A percentile compares a stretch with the other conserved stretches of the same genome.
Evolutionary conservation across 148 eudicot genomes (phyloP).

Genomic region (Fagopyrum homotropicum): DNA sequence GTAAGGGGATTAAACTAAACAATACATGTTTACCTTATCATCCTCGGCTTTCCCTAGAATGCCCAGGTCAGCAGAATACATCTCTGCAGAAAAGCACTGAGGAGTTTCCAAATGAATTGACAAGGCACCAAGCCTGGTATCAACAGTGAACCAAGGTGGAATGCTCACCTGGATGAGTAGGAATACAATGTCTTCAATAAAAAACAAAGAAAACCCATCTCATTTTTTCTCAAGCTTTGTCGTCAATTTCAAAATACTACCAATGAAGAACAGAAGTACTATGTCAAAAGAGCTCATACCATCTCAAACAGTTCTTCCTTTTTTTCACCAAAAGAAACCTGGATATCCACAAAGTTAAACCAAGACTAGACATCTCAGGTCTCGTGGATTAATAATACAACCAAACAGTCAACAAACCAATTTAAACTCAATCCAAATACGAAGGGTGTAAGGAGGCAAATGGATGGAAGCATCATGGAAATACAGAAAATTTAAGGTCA

Average conservation of each 20-base stretch:
- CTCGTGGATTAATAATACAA: not conserved
- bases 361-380: slow-evolving; percentile 5
- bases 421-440: not conserved
- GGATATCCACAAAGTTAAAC: slow-evolving; percentile 16
- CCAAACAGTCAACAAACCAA: not conserved
- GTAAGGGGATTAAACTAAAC: not conserved
- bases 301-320: slow-evolving; percentile 90
- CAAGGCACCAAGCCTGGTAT: slow-evolving; percentile 91
- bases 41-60: slow-evolving; percentile 86
- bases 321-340: slow-evolving; percentile 89
- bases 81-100: slow-evolving; percentile 98
- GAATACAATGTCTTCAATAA: not conserved
- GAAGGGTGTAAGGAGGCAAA: not conserved
- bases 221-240: not conserved
- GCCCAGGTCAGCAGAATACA: slow-evolving; percentile 87
- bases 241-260: not conserved
- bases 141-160: slow-evolving; percentile 92
- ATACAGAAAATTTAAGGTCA: not conserved
- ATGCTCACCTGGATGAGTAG: slow-evolving; percentile 63
- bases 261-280: not conserved
- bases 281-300: slow-evolving; percentile 32
- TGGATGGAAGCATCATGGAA: not conserved
- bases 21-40: slow-evolving; percentile 61
- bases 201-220: not conserved
- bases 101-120: slow-evolving; percentile 92